Percentiles rank a stretch among this genome's conserved stretches.
These are phyloP conservation scores for Biscogniauxia mediterranea DNA, from an alignment of 2,329 filamentous ascomycete genomes.

Conservation along the genomic window DNA sequence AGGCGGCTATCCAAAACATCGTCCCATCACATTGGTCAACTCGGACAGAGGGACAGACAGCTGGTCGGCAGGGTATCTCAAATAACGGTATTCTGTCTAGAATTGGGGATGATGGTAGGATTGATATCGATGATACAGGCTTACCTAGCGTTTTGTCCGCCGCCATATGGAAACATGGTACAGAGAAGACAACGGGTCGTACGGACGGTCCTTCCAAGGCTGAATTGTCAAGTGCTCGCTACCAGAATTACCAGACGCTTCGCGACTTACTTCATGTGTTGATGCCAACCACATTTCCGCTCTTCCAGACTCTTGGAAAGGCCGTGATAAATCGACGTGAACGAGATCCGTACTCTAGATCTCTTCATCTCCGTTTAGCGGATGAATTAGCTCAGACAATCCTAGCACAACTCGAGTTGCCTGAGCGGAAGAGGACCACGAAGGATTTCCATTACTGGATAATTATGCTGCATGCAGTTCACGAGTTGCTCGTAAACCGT, in stretches of 20 bases:
- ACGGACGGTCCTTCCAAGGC: conserved; percentile 21
- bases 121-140: conserved; percentile 28
- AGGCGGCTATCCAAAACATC: conserved; percentile 69
- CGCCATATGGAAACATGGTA: conserved; percentile 24
- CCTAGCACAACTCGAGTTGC: conserved; percentile 61
- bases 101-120: conserved; percentile 7
- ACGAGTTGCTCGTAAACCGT: conserved; percentile 76
- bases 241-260: conserved; percentile 74
- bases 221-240: conserved; percentile 39
- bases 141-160: conserved; percentile 26
- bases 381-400: conserved; percentile 70
- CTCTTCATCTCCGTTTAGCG: conserved; percentile 55
- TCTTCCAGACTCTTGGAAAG: conserved; percentile 84
- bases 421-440: conserved; percentile 45
- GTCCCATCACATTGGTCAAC: conserved; percentile 69
- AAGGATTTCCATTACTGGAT: conserved; percentile 80
- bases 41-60: conserved; percentile 25
- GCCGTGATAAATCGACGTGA: conserved; percentile 73
- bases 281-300: conserved; percentile 75
- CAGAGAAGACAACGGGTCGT: conserved; percentile 12
- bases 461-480: conserved; percentile 73
- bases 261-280: conserved; percentile 75
- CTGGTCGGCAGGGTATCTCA: conserved; percentile 16
- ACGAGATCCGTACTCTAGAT: conserved; percentile 59
- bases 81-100: conserved; percentile 9